Base-by-base conservation (phyloP, 2,329 filamentous ascomycete genomes). In the Calycina marina region DNA sequence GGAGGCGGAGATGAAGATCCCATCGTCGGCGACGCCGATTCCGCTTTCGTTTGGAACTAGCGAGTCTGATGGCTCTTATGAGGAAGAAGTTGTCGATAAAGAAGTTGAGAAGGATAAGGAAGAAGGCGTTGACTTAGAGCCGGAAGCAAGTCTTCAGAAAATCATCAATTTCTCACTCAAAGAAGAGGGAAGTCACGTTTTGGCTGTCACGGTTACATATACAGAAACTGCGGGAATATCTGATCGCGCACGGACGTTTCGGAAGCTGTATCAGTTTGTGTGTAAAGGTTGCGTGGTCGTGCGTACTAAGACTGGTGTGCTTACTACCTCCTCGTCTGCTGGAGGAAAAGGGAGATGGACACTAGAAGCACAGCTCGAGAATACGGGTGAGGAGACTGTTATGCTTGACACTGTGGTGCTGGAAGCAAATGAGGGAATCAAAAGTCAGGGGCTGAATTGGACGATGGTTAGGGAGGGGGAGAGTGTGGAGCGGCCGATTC, bases 251-350 rank as follows among this genome's bases (percentile, higher is more conserved):
- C 66, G 90, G 38, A 93, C 84, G 6, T 96, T 96, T 52, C 67
- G 88, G 43, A 96, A 96, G 59, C 61, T 98, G 38, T 98, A 96
- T 56, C 90, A 96, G 55, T 98, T 98, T 52, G 77, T 92, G 34
- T 90, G 86, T 51, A 88, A 93, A 60, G 74, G 83, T 24, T 80
- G 85, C 38, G 62, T 98, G 44, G 83, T 86, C 41, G 88, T 98
- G 37, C 67, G 88, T 41, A 94, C 88, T 1, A 98, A 96, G 55
- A 72, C 84, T 3, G 66, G 74, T 31, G 51, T 83, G 35, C 50
- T 65, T 25, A 54, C 60, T 3, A 46, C 58, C 55, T 33, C 39
- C 4, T 11, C 29, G 6, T 30, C 31, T 6, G 24, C 13, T 2
- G 17, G 30, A n/a, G 22, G 16, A 4, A 20, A 26, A 13, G 35